phyloP scores from a whole-genome alignment of 768 basidiomycete genomes.

The Neoboletus magnificus region DNA sequence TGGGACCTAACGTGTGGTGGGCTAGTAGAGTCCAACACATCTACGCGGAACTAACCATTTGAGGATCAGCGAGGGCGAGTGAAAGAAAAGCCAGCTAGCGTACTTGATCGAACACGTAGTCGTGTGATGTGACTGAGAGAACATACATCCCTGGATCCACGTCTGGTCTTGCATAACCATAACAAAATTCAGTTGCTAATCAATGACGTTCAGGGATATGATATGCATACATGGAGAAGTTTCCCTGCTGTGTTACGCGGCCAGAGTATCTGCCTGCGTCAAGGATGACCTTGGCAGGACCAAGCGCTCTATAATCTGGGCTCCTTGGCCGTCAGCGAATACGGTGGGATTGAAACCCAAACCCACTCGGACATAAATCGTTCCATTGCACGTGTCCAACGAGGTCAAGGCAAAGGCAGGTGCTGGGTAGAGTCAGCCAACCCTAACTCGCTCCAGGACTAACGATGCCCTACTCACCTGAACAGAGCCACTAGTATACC shows the following conservation, averaged over 20 bases:
- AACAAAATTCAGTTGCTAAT: conserved; percentile 9
- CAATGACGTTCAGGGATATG: background rate
- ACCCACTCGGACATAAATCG: conserved; percentile 59
- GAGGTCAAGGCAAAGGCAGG: conserved; percentile 49
- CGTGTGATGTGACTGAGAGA: conserved; percentile 63
- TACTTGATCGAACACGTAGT: conserved; percentile 71
- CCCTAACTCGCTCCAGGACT: background rate
- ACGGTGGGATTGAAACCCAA: conserved; percentile 5
- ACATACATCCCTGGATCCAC: conserved; percentile 69
- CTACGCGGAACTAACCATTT: conserved; percentile 57
- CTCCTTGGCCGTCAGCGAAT: conserved; percentile 8
- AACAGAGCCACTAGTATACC: conserved; percentile 10
- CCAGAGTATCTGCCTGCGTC: conserved; percentile 57
- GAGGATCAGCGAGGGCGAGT: conserved; percentile 1
- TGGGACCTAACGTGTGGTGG: conserved; percentile 59
- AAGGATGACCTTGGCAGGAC: conserved; percentile 55
- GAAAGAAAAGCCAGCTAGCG: conserved; percentile 1
- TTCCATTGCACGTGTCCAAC: conserved; percentile 68
- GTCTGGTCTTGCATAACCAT: conserved; percentile 46
- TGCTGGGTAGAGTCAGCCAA: conserved; percentile 7
- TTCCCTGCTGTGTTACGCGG: conserved; percentile 53
- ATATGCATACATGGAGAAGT: conserved; percentile 60
- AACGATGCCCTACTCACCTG: conserved; percentile 4
- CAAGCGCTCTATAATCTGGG: conserved; percentile 41
- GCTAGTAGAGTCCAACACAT: conserved; percentile 47